Evolutionary conservation across 2,329 filamentous ascomycete species (phyloP).

Genomic region (Aspergillus sp.): DNA sequence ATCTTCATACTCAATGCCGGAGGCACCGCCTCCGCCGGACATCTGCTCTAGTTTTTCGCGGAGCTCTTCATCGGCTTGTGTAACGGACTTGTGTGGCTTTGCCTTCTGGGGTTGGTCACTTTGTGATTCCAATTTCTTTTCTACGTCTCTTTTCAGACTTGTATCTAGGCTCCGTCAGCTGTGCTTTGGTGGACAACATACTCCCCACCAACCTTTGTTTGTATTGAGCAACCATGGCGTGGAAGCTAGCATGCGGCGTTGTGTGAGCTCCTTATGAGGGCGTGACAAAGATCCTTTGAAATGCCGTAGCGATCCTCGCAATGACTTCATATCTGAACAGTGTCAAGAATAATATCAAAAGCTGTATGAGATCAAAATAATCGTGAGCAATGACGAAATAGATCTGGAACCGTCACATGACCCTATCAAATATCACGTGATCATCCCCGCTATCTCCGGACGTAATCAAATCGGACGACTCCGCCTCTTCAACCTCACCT

Average conservation of each 20-base stretch:
- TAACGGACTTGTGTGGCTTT: conserved; percentile 53
- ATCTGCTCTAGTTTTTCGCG: conserved; percentile 63
- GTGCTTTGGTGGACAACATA: neutral
- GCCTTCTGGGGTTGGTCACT: conserved; percentile 8
- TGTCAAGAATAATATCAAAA: no score
- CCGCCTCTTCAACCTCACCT: conserved; percentile 4
- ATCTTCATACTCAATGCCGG: conserved; percentile 73
- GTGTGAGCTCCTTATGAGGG: no score
- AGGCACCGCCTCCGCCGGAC: conserved; percentile 67
- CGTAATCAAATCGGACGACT: neutral
- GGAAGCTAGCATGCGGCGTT: no score
- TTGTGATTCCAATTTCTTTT: conserved; percentile 5
- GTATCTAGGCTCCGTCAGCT: neutral
- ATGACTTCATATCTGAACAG: no score
- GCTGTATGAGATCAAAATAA: no score
- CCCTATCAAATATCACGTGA: no score
- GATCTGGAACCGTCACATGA: no score
- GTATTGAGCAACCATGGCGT: no score
- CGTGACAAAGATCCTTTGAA: no score
- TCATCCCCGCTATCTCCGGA: no score
- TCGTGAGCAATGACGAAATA: no score
- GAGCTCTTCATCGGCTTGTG: conserved; percentile 67
- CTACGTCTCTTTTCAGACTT: neutral
- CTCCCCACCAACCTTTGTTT: neutral
- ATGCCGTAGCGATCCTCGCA: no score